A percentile compares a stretch with the other conserved stretches of the same genome.
Conservation (phyloP, 306 rosid genomes). For the Rosa chinensis region DNA sequence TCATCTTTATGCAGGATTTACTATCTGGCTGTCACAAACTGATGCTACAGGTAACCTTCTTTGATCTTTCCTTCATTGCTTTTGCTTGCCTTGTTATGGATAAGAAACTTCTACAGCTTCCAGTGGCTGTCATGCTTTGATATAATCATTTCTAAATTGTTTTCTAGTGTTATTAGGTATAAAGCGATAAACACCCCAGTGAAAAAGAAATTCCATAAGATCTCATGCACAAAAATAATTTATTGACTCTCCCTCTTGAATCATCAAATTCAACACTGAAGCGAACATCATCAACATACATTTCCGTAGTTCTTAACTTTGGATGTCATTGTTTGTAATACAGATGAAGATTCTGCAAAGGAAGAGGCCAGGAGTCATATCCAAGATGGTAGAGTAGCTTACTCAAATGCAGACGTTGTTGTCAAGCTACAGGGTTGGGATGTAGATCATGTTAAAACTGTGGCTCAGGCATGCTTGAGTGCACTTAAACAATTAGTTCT, state of each 20-base stretch:
- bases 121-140: not conserved
- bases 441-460: slow-evolving; percentile 59
- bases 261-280: not conserved
- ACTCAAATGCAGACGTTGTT: slow-evolving; percentile 78
- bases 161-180: not conserved
- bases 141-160: not conserved
- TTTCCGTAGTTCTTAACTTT: not conserved
- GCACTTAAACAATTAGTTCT: slow-evolving; percentile 81
- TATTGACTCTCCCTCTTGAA: not conserved
- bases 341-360: slow-evolving; percentile 87
- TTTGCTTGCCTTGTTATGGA: slow-evolving; percentile 6
- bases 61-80: slow-evolving; percentile 14
- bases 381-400: slow-evolving; percentile 54
- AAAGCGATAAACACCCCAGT: not conserved
- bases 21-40: slow-evolving; percentile 86
- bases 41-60: slow-evolving; percentile 58
- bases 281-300: not conserved
- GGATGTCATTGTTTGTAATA: not conserved
- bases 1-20: slow-evolving; percentile 88
- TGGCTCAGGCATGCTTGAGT: slow-evolving; percentile 82
- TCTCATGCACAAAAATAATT: not conserved
- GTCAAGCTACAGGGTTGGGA: slow-evolving; percentile 93
- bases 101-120: slow-evolving; percentile 3
- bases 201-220: not conserved
- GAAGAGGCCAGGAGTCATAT: slow-evolving; percentile 68